A percentile compares a stretch with the other conserved stretches of the same genome.
Evolutionary conservation across 768 basidiomycete species (phyloP).

Genomic region (Dentipellis sp.): DNA sequence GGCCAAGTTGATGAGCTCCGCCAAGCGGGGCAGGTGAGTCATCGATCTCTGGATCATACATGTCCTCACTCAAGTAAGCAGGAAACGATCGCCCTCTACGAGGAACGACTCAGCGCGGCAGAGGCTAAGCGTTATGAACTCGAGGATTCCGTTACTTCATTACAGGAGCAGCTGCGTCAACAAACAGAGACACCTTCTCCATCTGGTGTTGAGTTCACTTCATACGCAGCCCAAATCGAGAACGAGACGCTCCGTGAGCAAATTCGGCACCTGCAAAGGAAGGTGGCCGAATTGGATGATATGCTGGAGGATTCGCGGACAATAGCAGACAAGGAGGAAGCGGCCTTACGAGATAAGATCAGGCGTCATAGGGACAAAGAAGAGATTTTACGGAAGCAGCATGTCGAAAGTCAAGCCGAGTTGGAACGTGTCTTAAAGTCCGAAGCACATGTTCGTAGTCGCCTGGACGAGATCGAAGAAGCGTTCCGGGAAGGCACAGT

Average conservation of each 20-base stretch:
- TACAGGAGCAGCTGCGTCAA: constrained; percentile 43
- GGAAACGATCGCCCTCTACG: constrained; percentile 94
- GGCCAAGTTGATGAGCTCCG: constrained; percentile 77
- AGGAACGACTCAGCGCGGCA: constrained; percentile 69
- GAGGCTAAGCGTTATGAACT: constrained; percentile 72
- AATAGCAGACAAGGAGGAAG: constrained; percentile 69
- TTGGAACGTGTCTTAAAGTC: constrained; percentile 53
- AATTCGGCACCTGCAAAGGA: constrained; percentile 76
- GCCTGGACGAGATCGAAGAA: constrained; percentile 82
- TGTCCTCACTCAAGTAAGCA: constrained; percentile 21
- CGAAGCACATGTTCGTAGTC: constrained; percentile 49
- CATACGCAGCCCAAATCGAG: constrained; percentile 84
- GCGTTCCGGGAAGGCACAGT: constrained; percentile 81
- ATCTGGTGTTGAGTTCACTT: constrained; percentile 29
- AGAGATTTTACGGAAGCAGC: constrained; percentile 60
- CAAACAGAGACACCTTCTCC: constrained; percentile 24
- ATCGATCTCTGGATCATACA: background rate
- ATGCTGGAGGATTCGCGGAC: constrained; percentile 68
- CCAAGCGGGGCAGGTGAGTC: constrained; percentile 74
- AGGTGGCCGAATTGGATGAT: constrained; percentile 72
- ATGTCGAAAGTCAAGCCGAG: constrained; percentile 55
- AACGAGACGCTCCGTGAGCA: constrained; percentile 90
- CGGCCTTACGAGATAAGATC: constrained; percentile 49
- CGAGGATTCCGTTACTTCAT: constrained; percentile 48
- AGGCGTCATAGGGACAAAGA: constrained; percentile 67